Evolutionary conservation across 2,329 filamentous ascomycete genomes (phyloP), one percentile per base, ranked within the genome.

Genomic region (Bipolaris oryzae): DNA sequence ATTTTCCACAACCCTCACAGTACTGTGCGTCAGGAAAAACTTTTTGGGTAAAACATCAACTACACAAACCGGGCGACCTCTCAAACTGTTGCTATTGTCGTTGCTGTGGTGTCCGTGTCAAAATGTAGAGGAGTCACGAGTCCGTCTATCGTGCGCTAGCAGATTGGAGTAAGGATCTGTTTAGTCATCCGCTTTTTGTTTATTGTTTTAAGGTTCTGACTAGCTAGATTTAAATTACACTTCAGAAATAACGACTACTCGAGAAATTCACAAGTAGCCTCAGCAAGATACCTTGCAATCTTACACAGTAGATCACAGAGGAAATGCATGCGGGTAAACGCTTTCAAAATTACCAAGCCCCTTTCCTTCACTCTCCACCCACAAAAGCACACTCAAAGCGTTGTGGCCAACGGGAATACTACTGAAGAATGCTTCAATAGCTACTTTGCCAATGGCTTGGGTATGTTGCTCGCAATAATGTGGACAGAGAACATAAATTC

Each of bases 61-160:
- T 31, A 10, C 10, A 31, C 10, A 5, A 13, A 31, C 10, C 10
- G 28, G 28, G 28, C 28, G 28, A 31, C 13, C 28, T 31, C 13
- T 7, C 28, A 31, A 31, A 31, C 28, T 7, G 13, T 16, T 38
- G 35, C 4, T 18, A 13, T 46, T 15, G 10, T 18, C 10, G 10
- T 21, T 23, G 11, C 10, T 9, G 35, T 16, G 15, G 33, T 23
- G 20, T 38, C 28, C 10, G 28, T 31, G 28, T 31, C 28, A 41
- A 23, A 52, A 39, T 33, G 42, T 59, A 55, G 31, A 53, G 54
- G 55, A 61, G 62, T 65, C 62, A 61, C 53, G 51, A 46, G 47
- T 37, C n/a, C n/a, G 34, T 37, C 15, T 16, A 10, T 37, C 28
- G 28, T 11, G 25, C 28, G 28, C 57, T 34, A 28, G 20, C 45